Conservation (phyloP, 192 early-diverging fungal genomes). For the Rhizophagus clarus region DNA sequence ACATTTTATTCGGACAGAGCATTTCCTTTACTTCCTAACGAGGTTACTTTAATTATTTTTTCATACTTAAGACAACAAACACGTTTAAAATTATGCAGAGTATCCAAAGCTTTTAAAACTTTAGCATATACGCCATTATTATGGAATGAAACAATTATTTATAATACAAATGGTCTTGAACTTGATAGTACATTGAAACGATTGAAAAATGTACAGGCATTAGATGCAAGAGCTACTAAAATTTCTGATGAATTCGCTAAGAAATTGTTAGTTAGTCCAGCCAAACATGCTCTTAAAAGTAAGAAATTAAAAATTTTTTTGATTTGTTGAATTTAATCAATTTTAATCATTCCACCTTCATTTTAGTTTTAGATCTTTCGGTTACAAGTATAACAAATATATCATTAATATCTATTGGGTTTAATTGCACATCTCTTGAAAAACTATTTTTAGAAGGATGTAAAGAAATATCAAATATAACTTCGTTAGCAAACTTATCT, state of each 20-base stretch:
- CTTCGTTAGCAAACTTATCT: not conserved
- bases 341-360: not conserved
- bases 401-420: not conserved
- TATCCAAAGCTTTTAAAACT: not conserved
- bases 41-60: conserved; percentile 9
- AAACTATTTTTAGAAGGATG: conserved; percentile 24
- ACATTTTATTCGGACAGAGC: not conserved
- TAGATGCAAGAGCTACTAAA: conserved; percentile 8
- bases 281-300: conserved; percentile 17
- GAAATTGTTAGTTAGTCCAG: not conserved
- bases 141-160: conserved; percentile 6
- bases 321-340: not conserved
- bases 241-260: not conserved
- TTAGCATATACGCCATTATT: not conserved
- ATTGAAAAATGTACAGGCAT: not conserved
- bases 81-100: not conserved
- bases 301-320: conserved; percentile 2
- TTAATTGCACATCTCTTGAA: not conserved
- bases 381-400: conserved; percentile 2
- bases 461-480: conserved; percentile 1
- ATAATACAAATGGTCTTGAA: conserved; percentile 8
- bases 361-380: conserved; percentile 22
- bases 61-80: not conserved
- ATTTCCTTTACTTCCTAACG: conserved; percentile 16
- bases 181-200: not conserved